A percentile compares a stretch with the other conserved stretches of the same genome.
phyloP scores from a whole-genome alignment of 495 filamentous ascomycete genomes.

The Cenococcum geophilum region DNA sequence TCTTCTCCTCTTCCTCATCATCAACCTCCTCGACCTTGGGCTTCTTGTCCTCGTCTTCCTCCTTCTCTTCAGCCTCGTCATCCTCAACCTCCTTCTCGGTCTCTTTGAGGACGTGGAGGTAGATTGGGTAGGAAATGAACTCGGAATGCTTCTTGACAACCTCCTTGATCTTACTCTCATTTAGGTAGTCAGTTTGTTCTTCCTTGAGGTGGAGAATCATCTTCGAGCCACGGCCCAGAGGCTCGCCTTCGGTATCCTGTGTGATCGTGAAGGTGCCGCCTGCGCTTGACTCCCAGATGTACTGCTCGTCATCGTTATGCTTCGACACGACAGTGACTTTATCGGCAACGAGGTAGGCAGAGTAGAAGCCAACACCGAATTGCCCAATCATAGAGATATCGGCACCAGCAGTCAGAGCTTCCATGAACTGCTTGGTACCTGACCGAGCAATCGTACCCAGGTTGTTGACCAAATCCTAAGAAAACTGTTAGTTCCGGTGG shows the following conservation, averaged over 20 bases:
- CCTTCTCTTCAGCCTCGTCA: constrained; percentile 80
- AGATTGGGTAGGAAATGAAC: constrained; percentile 99
- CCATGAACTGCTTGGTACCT: constrained; percentile 99
- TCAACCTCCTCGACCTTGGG: constrained; percentile 80
- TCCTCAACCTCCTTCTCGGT: constrained; percentile 97
- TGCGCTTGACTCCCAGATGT: constrained; percentile 97
- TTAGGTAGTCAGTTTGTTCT: constrained; percentile 96
- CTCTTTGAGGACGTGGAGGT: constrained; percentile 98
- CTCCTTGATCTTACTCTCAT: constrained; percentile 99
- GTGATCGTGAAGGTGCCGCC: constrained; percentile 95
- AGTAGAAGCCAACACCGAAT: constrained; percentile 99
- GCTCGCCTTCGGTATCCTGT: constrained; percentile 84
- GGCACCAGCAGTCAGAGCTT: constrained; percentile 94
- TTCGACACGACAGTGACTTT: constrained; percentile 91
- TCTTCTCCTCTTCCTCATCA: constrained; percentile 77
- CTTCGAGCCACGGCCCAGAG: constrained; percentile 89
- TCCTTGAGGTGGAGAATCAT: constrained; percentile 99
- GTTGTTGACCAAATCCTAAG: constrained; percentile 96
- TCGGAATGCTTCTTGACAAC: constrained; percentile 99
- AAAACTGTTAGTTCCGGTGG: constrained; percentile 23
- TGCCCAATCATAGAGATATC: constrained; percentile 99
- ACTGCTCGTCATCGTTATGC: constrained; percentile 99
- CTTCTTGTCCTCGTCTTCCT: constrained; percentile 63
- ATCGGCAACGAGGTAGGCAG: constrained; percentile 98
- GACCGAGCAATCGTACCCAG: constrained; percentile 98